Evolutionary conservation across 2,329 filamentous ascomycete genomes (phyloP), one percentile per base, ranked within the genome.

Genomic region (Scedosporium minutisporum): DNA sequence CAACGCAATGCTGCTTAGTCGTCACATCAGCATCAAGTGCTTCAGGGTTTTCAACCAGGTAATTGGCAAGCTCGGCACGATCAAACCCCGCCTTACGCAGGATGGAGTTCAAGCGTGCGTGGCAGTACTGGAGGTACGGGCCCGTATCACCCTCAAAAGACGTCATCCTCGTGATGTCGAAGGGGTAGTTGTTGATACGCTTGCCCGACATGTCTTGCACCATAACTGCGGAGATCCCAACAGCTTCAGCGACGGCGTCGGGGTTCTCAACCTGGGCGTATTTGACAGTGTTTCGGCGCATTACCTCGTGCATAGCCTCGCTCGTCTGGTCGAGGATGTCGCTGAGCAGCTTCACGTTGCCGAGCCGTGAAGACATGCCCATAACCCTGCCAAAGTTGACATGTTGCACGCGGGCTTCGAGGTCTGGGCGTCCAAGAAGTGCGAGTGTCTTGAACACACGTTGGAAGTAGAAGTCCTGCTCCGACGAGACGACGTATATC

Each of bases 121-220:
- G 88, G 3, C 89, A 90, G 71, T 93, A 92, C 77, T 96, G 90
- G 53, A 96, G 82, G 73, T 93, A 93, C 12, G 89, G 89, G 6
- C 91, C 91, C 1, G 90, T 95, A 73, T 93, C 90, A 51, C 90
- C 90, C 75, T 95, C 90, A 67, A 93, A 93, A 3, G 87, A 90
- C 6, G 86, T 89, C 88, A 95, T 92, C 66, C 84, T 82, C 64
- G 91, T 85, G 80, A 92, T 87, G 76, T 93, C 87, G 76, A 93
- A 93, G 63, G 82, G 79, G 71, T 86, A 87, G 74, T 86, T 85
- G 74, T 85, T 85, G 73, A 85, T 82, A 64, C 65, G 85, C 85
- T 97, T 97, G 73, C 93, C 95, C 67, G 85, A 89, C 91, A 97
- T 96, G 72, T 97, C 95, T 76, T 97, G 93, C 18, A 96, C 91